Percentiles rank a stretch among this genome's conserved stretches.
phyloP scores from a whole-genome alignment of 768 basidiomycete genomes.

The Leccinum obscurum region DNA sequence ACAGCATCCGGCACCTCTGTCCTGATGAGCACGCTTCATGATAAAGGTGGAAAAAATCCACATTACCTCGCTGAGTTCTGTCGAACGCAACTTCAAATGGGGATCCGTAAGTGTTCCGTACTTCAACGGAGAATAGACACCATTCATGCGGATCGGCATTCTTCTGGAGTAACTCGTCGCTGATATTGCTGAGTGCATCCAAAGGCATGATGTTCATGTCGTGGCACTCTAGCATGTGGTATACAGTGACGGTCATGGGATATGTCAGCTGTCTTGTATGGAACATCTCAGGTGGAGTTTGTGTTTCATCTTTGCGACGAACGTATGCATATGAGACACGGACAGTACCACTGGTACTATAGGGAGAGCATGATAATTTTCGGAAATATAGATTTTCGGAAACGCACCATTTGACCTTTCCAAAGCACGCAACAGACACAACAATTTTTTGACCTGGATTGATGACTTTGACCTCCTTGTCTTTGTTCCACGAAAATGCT shows the following conservation, averaged over 20 bases:
- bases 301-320: slow-evolving; percentile 40
- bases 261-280: slow-evolving; percentile 86
- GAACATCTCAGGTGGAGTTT: slow-evolving; percentile 53
- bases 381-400: neutral
- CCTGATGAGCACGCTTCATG: slow-evolving; percentile 4
- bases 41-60: neutral
- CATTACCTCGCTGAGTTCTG: slow-evolving; percentile 60
- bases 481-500: slow-evolving; percentile 71
- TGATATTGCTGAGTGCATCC: slow-evolving; percentile 22
- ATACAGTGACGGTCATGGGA: slow-evolving; percentile 91
- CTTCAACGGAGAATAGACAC: slow-evolving; percentile 87
- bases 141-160: slow-evolving; percentile 59
- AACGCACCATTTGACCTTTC: slow-evolving; percentile 90
- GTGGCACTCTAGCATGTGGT: slow-evolving; percentile 89
- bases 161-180: slow-evolving; percentile 33
- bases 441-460: slow-evolving; percentile 69
- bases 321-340: slow-evolving; percentile 82
- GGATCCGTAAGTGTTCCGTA: slow-evolving; percentile 88
- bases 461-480: slow-evolving; percentile 49
- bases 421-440: slow-evolving; percentile 72
- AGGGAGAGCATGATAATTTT: slow-evolving; percentile 2
- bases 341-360: slow-evolving; percentile 74
- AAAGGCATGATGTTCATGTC: slow-evolving; percentile 81
- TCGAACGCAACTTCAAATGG: slow-evolving; percentile 89
- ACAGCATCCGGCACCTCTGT: slow-evolving; percentile 43